Evolutionary conservation across 2,329 filamentous ascomycete species (phyloP), one percentile per base, ranked within the genome.

Genomic region (Scopulariopsis brevicaulis): DNA sequence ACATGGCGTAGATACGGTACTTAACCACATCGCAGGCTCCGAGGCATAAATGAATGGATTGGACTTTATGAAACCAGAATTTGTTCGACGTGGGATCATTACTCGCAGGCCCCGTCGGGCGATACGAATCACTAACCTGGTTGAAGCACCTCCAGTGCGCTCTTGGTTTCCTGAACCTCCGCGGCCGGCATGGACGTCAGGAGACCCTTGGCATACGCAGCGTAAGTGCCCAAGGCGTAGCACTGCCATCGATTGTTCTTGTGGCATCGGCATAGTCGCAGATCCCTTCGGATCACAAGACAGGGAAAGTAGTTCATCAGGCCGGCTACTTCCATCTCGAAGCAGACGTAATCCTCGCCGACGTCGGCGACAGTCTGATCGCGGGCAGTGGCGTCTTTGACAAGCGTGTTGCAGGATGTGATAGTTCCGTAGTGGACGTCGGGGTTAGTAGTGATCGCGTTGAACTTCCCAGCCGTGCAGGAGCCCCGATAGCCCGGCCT

Each of bases 221-320:
- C 68, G 10, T 67, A 66, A 20, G 61, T 59, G 52, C 66, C 65
- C 3, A 68, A 63, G 6, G 68, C 64, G 62, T 66, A 70, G 4
- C 62, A 59, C 50, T 69, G 68, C 68, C 66, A 71, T 1, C 56
- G 34, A 8, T 68, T 63, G 35, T 67, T 67, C 52, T 69, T 70
- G 50, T 70, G 67, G 65, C 64, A 53, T 72, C 70, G 0, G 68
- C 63, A 37, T 72, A 73, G 61, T 73, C 68, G 56, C 65, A 71
- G 52, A 73, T 69, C 0, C 70, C 69, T n/a, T 6, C 68, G 63
- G 48, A 72, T 66, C 7, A 69, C 66, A 1, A 71, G 58, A 32
- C 68, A 71, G 0, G 65, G 66, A 46, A 67, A 64, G 24, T 64
- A 52, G 22, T 66, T 63, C 63, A 67, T 67, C 40, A 70, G 28